Conservation (phyloP, 257 asterid species). For the Ehretia macrophylla region DNA sequence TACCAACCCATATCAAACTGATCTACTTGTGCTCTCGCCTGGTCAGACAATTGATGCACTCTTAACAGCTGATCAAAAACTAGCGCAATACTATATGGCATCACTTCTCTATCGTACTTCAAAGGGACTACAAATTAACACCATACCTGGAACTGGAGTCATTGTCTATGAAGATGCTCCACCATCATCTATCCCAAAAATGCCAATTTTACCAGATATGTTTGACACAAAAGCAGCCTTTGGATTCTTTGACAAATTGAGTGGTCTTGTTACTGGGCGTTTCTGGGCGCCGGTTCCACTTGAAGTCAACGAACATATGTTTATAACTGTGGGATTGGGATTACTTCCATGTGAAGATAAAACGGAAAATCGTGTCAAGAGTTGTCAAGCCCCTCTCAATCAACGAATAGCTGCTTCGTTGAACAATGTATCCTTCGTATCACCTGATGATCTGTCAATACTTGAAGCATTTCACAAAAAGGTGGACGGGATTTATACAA, state of each 20-base stretch:
- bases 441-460: background rate
- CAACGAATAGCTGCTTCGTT: background rate
- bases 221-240: background rate
- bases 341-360: background rate
- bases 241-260: background rate
- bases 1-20: background rate
- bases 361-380: background rate
- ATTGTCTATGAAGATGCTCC: background rate
- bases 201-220: constrained; percentile 1
- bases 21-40: background rate
- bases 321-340: background rate
- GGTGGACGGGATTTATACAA: background rate
- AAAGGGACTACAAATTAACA: background rate
- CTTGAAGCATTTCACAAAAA: background rate
- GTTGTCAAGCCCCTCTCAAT: background rate
- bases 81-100: background rate
- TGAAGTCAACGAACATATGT: background rate
- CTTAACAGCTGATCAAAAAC: background rate
- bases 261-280: background rate
- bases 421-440: background rate
- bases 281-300: background rate
- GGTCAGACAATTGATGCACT: constrained; percentile 1
- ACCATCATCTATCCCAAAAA: background rate
- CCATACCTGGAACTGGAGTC: background rate
- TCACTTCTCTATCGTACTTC: background rate